Conservation (phyloP, 2,329 filamentous ascomycete species). For the Falciphora oryzae region DNA sequence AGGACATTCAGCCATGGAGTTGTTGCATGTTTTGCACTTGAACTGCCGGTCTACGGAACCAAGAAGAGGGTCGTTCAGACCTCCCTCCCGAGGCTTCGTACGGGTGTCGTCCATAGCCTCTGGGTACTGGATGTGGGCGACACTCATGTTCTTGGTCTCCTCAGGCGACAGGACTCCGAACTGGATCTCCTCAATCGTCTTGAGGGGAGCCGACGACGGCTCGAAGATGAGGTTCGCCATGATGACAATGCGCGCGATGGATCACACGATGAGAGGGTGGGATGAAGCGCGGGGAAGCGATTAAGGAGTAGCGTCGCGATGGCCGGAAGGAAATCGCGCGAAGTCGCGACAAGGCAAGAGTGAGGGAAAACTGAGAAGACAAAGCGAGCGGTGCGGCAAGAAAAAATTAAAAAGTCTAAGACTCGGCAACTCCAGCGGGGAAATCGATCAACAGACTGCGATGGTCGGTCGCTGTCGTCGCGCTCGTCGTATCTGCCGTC, state of each 20-base stretch:
- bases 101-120: conserved; percentile 99
- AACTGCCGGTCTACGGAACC: conserved; percentile 94
- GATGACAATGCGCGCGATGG: conserved; percentile 32
- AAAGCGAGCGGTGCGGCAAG: background rate
- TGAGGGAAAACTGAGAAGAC: conserved; percentile 5
- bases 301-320: conserved; percentile 5
- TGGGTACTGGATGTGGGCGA: conserved; percentile 93
- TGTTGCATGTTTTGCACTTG: conserved; percentile 93
- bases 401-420: background rate
- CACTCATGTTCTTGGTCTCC: conserved; percentile 99
- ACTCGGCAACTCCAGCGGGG: background rate
- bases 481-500: background rate
- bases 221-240: conserved; percentile 93
- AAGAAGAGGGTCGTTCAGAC: conserved; percentile 91
- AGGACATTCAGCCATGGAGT: conserved; percentile 92
- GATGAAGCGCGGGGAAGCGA: conserved; percentile 11
- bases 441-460: background rate
- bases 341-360: conserved; percentile 3
- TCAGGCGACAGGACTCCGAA: conserved; percentile 96
- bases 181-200: conserved; percentile 98
- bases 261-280: conserved; percentile 4
- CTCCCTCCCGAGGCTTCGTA: conserved; percentile 81
- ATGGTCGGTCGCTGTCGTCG: background rate
- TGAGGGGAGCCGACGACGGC: conserved; percentile 91
- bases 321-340: conserved; percentile 3